These are phyloP conservation scores for Cordyceps javanica DNA, from an alignment of 2,329 filamentous ascomycete genomes.

Conservation along the genomic window DNA sequence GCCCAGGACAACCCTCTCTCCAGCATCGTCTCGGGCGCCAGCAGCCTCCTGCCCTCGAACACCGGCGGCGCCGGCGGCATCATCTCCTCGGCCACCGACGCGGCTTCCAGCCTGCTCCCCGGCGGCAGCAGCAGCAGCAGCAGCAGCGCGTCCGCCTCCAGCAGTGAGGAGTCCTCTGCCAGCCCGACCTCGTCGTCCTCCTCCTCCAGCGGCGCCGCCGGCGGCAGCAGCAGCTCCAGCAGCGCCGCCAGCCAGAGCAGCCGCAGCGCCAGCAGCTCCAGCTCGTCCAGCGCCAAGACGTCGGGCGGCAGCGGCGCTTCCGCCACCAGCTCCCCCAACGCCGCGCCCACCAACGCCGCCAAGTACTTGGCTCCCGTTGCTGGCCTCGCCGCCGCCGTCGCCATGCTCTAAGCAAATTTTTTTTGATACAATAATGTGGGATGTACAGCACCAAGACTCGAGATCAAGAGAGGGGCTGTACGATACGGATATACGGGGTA, in stretches of 20 bases:
- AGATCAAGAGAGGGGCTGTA: background rate
- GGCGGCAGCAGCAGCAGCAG: background rate
- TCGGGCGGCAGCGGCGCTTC: background rate
- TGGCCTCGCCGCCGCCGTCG: slow-evolving; percentile 12
- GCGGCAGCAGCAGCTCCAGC: background rate
- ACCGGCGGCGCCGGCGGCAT: slow-evolving; percentile 3
- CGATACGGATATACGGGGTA: background rate
- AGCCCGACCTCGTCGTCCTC: background rate
- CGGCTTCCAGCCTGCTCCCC: background rate
- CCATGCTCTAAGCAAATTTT: slow-evolving; percentile 6
- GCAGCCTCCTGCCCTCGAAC: background rate
- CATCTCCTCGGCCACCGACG: background rate
- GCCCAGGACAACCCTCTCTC: slow-evolving; percentile 3
- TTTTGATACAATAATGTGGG: background rate
- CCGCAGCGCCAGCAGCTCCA: background rate
- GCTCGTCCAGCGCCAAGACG: background rate
- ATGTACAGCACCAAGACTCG: background rate
- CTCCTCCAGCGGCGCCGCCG: background rate
- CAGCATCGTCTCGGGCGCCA: background rate
- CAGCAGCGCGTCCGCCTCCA: background rate
- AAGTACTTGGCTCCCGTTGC: slow-evolving; percentile 11
- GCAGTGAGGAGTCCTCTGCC: background rate
- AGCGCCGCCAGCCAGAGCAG: background rate
- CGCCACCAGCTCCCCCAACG: background rate
- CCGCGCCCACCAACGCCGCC: slow-evolving; percentile 5